Conservation (phyloP, 1,284 basidiomycete genomes). For the Schizopora paradoxa region DNA sequence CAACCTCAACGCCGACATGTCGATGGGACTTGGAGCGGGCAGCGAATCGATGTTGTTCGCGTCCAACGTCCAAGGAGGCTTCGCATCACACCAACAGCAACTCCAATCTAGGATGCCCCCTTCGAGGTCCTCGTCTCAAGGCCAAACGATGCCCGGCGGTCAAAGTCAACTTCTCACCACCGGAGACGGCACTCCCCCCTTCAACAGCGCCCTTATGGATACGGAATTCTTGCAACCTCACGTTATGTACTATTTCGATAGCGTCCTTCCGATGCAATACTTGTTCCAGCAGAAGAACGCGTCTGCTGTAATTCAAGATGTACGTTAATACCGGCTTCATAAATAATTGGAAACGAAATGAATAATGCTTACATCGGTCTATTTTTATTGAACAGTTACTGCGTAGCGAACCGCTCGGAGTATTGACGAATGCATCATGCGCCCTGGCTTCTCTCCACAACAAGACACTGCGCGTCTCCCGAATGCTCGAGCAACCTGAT, state of each 20-base stretch:
- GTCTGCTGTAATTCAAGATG: constrained; percentile 20
- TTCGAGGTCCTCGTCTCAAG: background rate
- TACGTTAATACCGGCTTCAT: constrained; percentile 9
- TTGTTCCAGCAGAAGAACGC: constrained; percentile 19
- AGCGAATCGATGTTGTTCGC: no score
- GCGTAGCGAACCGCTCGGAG: constrained; percentile 54
- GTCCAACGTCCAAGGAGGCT: no score
- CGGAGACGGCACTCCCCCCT: background rate
- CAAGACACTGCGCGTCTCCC: constrained; percentile 53
- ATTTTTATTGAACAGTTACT: constrained; percentile 11
- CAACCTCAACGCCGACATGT: no score
- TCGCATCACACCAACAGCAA: no score
- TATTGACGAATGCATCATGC: constrained; percentile 64
- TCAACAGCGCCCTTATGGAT: constrained; percentile 9
- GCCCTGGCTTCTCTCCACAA: constrained; percentile 71
- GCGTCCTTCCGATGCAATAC: constrained; percentile 28
- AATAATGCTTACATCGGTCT: constrained; percentile 7
- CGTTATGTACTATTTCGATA: constrained; percentile 28
- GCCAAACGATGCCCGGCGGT: background rate
- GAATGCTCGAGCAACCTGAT: constrained; percentile 51
- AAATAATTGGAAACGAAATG: constrained; percentile 6
- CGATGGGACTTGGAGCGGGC: no score
- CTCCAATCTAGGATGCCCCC: no score
- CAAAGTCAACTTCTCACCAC: background rate
- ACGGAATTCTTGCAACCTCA: constrained; percentile 18